phyloP scores from a whole-genome alignment of 1,284 basidiomycete species.

The Trametes hirsuta region DNA sequence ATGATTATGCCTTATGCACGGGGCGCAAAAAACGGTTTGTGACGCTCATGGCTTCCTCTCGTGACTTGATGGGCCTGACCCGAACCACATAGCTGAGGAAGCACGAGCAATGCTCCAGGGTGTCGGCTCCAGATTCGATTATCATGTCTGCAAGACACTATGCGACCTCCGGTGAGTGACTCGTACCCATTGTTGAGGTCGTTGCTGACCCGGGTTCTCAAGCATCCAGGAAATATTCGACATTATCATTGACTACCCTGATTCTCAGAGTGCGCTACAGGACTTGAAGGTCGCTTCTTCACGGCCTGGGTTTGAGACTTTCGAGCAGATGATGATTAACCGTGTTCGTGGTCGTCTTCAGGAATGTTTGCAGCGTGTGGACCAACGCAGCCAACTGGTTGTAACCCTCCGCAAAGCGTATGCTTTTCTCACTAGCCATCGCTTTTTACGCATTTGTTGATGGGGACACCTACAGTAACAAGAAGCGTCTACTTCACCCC shows the following conservation, averaged over 20 bases:
- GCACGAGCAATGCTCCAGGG: conserved; percentile 74
- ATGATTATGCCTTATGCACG: conserved; percentile 79
- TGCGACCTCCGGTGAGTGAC: conserved; percentile 76
- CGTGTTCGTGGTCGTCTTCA: conserved; percentile 32
- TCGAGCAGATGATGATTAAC: conserved; percentile 2
- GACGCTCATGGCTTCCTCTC: too few species aligned
- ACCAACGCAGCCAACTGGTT: conserved; percentile 75
- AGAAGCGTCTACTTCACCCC: conserved; percentile 90
- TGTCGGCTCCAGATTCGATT: conserved; percentile 87
- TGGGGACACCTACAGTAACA: conserved; percentile 56
- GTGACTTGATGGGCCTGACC: background rate
- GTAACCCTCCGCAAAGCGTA: conserved; percentile 72
- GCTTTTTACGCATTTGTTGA: background rate
- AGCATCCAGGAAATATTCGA: conserved; percentile 93
- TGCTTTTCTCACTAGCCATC: conserved; percentile 26
- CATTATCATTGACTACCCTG: conserved; percentile 93
- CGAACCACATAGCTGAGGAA: conserved; percentile 56
- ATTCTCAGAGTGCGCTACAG: conserved; percentile 83
- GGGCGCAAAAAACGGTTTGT: conserved; percentile 58
- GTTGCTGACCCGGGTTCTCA: background rate
- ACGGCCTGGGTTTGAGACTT: conserved; percentile 3
- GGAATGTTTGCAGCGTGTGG: conserved; percentile 80
- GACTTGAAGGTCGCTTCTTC: conserved; percentile 75
- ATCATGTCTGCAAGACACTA: conserved; percentile 87
- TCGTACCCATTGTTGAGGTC: background rate